These are phyloP conservation scores for Puya raimondii DNA, from an alignment of 176 grass and related monocot genomes.

Conservation along the genomic window DNA sequence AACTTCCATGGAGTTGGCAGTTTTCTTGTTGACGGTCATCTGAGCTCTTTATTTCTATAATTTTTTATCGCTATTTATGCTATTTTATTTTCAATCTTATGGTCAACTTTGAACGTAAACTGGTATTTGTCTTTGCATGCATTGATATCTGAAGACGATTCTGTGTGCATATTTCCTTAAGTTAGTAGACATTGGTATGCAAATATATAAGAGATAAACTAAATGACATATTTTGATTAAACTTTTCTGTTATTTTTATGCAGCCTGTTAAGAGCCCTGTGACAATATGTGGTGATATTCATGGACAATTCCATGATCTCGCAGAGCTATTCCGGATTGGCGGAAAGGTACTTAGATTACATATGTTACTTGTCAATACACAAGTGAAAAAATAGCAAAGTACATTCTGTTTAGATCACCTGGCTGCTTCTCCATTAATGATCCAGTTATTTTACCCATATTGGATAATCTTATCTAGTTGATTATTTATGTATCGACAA, in stretches of 20 bases:
- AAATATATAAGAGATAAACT: too few species aligned
- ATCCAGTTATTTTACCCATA: too few species aligned
- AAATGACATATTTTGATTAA: not conserved
- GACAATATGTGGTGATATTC: conserved; percentile 75
- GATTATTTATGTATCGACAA: too few species aligned
- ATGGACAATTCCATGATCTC: conserved; percentile 77
- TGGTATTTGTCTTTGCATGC: not conserved
- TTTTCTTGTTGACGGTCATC: not conserved
- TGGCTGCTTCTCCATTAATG: too few species aligned
- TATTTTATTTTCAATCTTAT: not conserved
- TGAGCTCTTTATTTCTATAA: not conserved
- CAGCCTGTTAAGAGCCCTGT: conserved; percentile 69
- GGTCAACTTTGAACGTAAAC: not conserved
- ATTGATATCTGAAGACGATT: too few species aligned
- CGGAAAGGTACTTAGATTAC: conserved; percentile 42
- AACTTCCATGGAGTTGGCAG: not conserved
- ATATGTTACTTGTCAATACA: not conserved
- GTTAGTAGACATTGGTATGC: too few species aligned
- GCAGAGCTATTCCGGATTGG: conserved; percentile 66
- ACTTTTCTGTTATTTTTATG: conserved; percentile 8
- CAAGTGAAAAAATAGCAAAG: too few species aligned
- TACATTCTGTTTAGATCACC: too few species aligned
- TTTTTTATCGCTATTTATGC: not conserved
- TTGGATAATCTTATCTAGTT: too few species aligned
- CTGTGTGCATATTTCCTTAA: too few species aligned